These are phyloP conservation scores for Tolypocladium album DNA, from an alignment of 2,329 filamentous ascomycete species.

Conservation along the genomic window DNA sequence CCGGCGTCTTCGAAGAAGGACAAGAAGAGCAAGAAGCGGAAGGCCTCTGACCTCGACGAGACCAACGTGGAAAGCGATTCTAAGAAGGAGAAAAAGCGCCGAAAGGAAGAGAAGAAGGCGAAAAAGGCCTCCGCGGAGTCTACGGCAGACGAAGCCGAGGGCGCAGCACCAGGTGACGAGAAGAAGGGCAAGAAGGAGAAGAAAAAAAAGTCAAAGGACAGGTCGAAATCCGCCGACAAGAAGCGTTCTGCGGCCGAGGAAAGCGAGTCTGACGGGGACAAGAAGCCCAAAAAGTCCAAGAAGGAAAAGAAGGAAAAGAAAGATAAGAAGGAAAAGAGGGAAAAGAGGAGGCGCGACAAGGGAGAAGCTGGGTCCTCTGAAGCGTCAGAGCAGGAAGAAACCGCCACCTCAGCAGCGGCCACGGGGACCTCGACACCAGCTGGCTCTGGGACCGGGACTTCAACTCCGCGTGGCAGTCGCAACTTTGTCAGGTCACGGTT, in stretches of 20 bases:
- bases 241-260: slow-evolving; percentile 1
- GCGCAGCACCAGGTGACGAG: slow-evolving; percentile 7
- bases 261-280: slow-evolving; percentile 11
- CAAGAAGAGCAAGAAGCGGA: slow-evolving; percentile 40
- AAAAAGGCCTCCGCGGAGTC: slow-evolving; percentile 11
- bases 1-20: slow-evolving; percentile 24
- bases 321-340: slow-evolving; percentile 33
- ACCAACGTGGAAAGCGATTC: slow-evolving; percentile 8
- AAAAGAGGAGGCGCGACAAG: slow-evolving; percentile 35
- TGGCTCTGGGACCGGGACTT: slow-evolving; percentile 31
- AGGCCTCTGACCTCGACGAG: slow-evolving; percentile 27
- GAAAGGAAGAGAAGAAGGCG: slow-evolving; percentile 24
- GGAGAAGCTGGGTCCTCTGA: slow-evolving; percentile 15
- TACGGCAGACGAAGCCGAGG: slow-evolving; percentile 7
- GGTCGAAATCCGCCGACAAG: slow-evolving; percentile 10
- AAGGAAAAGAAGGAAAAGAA: slow-evolving; percentile 31
- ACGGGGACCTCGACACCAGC: slow-evolving; percentile 26
- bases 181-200: slow-evolving; percentile 7
- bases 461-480: slow-evolving; percentile 42
- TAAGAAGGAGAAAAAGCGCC: slow-evolving; percentile 25
- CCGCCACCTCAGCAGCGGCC: slow-evolving; percentile 15
- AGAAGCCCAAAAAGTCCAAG: slow-evolving; percentile 24
- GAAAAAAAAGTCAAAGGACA: slow-evolving; percentile 12
- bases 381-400: not conserved
- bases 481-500: slow-evolving; percentile 70